Percentiles rank a stretch among this genome's conserved stretches.
Evolutionary conservation across 345 rosid species (phyloP).

Genomic region (Euphorbia pulcherrima): DNA sequence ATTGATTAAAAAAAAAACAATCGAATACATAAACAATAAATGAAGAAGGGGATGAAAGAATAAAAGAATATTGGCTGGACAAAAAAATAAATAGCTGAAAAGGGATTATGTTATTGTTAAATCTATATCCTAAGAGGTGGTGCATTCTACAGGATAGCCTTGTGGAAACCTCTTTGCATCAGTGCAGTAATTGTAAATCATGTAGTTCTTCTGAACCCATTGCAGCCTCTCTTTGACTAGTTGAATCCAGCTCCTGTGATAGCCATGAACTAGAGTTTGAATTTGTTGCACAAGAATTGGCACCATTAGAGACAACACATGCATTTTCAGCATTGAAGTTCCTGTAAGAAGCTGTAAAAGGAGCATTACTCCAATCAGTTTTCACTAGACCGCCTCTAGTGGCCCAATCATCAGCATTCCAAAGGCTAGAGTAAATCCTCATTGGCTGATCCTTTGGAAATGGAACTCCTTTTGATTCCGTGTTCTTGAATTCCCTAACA

Average conservation of each 20-base stretch:
- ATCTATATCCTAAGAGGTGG: background rate
- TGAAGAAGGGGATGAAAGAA: too few species aligned
- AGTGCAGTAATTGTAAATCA: conserved; percentile 50
- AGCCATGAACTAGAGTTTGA: background rate
- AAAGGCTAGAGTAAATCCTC: conserved; percentile 51
- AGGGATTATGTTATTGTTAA: too few species aligned
- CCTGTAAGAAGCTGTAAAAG: conserved; percentile 50
- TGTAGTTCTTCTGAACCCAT: conserved; percentile 49
- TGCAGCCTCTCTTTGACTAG: conserved; percentile 32
- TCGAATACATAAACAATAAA: too few species aligned
- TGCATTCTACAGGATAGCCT: conserved; percentile 46
- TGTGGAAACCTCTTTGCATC: conserved; percentile 45
- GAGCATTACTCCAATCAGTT: conserved; percentile 57
- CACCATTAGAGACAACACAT: conserved; percentile 43
- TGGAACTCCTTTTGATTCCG: conserved; percentile 42
- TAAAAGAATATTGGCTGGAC: too few species aligned
- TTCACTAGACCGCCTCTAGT: conserved; percentile 72
- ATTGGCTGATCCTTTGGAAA: conserved; percentile 59
- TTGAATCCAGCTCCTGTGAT: conserved; percentile 18
- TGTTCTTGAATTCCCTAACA: conserved; percentile 62
- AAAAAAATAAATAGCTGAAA: too few species aligned
- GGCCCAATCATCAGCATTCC: conserved; percentile 80
- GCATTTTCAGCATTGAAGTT: conserved; percentile 41
- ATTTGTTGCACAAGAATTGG: conserved; percentile 19
- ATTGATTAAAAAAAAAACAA: too few species aligned